phyloP scores from a whole-genome alignment of 805 yeast species.

The Candida nemodendra region DNA sequence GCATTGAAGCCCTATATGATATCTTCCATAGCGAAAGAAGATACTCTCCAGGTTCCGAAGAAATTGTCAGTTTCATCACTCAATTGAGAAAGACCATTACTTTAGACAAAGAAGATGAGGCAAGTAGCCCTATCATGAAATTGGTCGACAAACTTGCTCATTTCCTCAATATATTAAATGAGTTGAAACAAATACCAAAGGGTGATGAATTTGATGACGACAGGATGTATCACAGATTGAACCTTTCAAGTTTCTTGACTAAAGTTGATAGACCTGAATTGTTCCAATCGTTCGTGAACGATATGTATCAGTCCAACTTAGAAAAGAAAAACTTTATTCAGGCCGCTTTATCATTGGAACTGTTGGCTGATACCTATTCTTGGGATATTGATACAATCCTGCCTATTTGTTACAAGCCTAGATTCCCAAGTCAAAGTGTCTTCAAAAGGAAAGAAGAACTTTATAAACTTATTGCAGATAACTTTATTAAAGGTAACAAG shows the following conservation, averaged over 20 bases:
- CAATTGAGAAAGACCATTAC: slow-evolving; percentile 48
- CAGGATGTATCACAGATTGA: slow-evolving; percentile 74
- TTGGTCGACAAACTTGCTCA: slow-evolving; percentile 56
- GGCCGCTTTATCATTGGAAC: slow-evolving; percentile 78
- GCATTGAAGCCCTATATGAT: slow-evolving; percentile 62
- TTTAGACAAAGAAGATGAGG: slow-evolving; percentile 64
- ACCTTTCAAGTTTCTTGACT: slow-evolving; percentile 72
- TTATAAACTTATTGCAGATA: slow-evolving; percentile 65
- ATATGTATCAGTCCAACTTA: slow-evolving; percentile 65
- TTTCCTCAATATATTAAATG: slow-evolving; percentile 63
- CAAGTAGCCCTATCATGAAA: slow-evolving; percentile 46
- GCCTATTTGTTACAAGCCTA: slow-evolving; percentile 60
- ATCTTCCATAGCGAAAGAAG: slow-evolving; percentile 52
- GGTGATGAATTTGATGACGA: slow-evolving; percentile 87
- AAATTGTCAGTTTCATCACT: slow-evolving; percentile 53
- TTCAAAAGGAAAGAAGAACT: slow-evolving; percentile 79
- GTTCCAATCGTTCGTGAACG: slow-evolving; percentile 74
- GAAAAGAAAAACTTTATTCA: slow-evolving; percentile 65
- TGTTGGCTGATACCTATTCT: slow-evolving; percentile 69
- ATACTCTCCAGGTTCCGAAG: slow-evolving; percentile 54
- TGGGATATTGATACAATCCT: slow-evolving; percentile 65
- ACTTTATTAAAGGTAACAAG: slow-evolving; percentile 68
- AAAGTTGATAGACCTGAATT: slow-evolving; percentile 77
- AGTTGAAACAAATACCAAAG: slow-evolving; percentile 69
- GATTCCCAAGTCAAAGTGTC: slow-evolving; percentile 74